Evolutionary conservation across 2,329 filamentous ascomycete species (phyloP).

Genomic region (Helotiales sp.): DNA sequence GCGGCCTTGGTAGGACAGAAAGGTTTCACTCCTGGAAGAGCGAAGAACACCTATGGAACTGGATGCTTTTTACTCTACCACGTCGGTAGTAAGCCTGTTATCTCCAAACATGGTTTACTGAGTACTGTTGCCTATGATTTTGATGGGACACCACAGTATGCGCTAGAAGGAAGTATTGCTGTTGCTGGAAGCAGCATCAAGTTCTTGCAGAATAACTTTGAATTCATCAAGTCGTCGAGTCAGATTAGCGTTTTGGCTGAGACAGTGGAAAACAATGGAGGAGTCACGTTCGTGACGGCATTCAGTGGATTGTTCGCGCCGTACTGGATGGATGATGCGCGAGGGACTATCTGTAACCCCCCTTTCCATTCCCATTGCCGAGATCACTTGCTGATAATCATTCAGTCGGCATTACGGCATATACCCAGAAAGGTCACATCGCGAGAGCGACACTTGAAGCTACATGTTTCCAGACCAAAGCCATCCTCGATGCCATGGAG

Average conservation of each 20-base stretch:
- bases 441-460: conserved; percentile 88
- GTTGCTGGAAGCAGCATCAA: conserved; percentile 81
- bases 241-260: conserved; percentile 52
- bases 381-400: neutral
- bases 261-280: conserved; percentile 70
- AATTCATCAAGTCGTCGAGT: conserved; percentile 53
- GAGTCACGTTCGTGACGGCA: conserved; percentile 83
- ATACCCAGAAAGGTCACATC: conserved; percentile 83
- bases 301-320: conserved; percentile 90
- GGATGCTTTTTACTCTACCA: conserved; percentile 86
- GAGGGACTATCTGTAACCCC: conserved; percentile 65
- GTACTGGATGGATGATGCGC: conserved; percentile 93
- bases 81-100: conserved; percentile 79
- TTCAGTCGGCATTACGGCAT: conserved; percentile 76
- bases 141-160: conserved; percentile 65
- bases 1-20: conserved; percentile 80
- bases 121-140: conserved; percentile 89
- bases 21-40: conserved; percentile 77
- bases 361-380: neutral
- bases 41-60: conserved; percentile 85
- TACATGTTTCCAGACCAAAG: conserved; percentile 89
- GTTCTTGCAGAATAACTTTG: conserved; percentile 66
- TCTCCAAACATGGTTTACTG: conserved; percentile 79
- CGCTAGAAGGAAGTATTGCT: conserved; percentile 80
- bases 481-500: conserved; percentile 90